Evolutionary conservation across 768 basidiomycete species (phyloP).

Genomic region (Coprinopsis strossmayeri): DNA sequence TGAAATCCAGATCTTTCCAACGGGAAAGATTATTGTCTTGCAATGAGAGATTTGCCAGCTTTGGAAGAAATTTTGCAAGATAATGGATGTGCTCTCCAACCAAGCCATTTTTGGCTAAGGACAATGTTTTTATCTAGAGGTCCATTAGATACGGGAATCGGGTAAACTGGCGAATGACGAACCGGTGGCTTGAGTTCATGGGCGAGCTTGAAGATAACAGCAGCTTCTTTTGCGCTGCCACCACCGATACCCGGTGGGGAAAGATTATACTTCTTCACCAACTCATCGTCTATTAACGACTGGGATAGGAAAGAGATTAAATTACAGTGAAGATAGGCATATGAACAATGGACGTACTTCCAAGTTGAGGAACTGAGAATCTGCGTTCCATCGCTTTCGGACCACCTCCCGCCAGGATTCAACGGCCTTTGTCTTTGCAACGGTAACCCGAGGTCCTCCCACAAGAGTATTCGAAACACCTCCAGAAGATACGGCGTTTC

Average conservation of each 20-base stretch:
- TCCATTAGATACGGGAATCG: too few relatives aligned
- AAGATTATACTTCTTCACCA: slow-evolving; percentile 66
- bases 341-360: slow-evolving; percentile 50
- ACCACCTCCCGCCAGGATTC: slow-evolving; percentile 78
- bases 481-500: slow-evolving; percentile 42
- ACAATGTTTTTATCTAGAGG: slow-evolving; percentile 78
- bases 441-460: slow-evolving; percentile 17
- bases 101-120: slow-evolving; percentile 70
- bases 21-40: slow-evolving; percentile 68
- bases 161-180: slow-evolving; percentile 6
- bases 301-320: slow-evolving; percentile 26
- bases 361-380: slow-evolving; percentile 68
- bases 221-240: slow-evolving; percentile 57
- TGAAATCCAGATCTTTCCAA: slow-evolving; percentile 64
- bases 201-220: slow-evolving; percentile 87
- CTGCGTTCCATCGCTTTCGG: slow-evolving; percentile 62
- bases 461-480: slow-evolving; percentile 10
- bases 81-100: slow-evolving; percentile 52
- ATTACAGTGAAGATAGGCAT: slow-evolving; percentile 13
- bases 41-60: slow-evolving; percentile 71
- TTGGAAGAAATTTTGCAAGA: slow-evolving; percentile 70
- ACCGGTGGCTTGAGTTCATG: slow-evolving; percentile 72
- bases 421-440: slow-evolving; percentile 32
- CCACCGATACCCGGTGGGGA: slow-evolving; percentile 65
- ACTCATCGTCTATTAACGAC: slow-evolving; percentile 75